Evolutionary conservation across 169 alveolate genomes (phyloP).

Genomic region (Fabrea salina): DNA sequence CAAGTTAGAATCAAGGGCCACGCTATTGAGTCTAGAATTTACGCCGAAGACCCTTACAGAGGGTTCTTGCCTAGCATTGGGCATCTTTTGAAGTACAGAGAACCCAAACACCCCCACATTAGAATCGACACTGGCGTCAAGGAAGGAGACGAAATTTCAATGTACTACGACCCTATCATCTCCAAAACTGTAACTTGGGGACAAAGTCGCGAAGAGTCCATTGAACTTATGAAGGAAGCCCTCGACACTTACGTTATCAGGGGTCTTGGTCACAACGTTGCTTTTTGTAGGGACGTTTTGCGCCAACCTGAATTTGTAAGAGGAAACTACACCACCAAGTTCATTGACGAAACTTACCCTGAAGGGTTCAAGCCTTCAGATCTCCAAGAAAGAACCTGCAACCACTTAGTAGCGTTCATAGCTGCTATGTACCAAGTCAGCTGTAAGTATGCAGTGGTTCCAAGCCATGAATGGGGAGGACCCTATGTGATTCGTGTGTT

Average conservation of each 20-base stretch:
- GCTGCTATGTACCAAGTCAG: background rate
- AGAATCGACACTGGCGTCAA: conserved; percentile 65
- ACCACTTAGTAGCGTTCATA: background rate
- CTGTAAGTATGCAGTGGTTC: background rate
- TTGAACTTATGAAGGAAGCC: conserved; percentile 37
- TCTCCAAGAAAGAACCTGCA: background rate
- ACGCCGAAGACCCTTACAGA: conserved; percentile 64
- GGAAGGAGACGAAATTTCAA: conserved; percentile 59
- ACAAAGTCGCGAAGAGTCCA: conserved; percentile 33
- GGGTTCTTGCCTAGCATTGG: conserved; percentile 66
- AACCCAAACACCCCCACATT: conserved; percentile 38
- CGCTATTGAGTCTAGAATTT: conserved; percentile 54
- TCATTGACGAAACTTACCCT: conserved; percentile 45
- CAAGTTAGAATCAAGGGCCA: conserved; percentile 59
- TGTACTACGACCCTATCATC: conserved; percentile 63
- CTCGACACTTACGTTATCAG: conserved; percentile 38
- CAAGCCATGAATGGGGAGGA: no score
- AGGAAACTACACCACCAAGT: conserved; percentile 51
- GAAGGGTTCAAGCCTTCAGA: conserved; percentile 12
- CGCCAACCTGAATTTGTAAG: conserved; percentile 36
- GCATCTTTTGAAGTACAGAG: conserved; percentile 41
- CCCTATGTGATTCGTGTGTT: background rate
- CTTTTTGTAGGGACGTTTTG: conserved; percentile 48
- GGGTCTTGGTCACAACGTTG: conserved; percentile 56
- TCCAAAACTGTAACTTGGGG: conserved; percentile 58